Base-by-base conservation (phyloP, 345 rosid genomes). In the Salix viminalis region DNA sequence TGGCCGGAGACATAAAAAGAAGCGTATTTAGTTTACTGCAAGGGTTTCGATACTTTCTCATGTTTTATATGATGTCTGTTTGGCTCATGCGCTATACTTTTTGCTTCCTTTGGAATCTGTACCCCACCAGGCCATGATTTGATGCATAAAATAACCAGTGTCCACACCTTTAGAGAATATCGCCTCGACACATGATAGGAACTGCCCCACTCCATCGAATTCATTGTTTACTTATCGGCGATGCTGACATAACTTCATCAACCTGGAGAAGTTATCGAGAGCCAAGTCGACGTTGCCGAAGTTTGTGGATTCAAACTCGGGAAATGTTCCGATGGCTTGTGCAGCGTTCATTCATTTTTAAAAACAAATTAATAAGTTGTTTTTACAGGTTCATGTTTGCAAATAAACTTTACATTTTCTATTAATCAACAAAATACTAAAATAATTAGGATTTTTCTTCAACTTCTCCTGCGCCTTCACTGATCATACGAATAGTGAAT, bases 71-170 rank as follows among this genome's bases (percentile, higher is more conserved):
- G 77, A 79, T 64, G 77, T 76, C 81, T 52, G 60, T 67, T 77
- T 72, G 86, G 84, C 82, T 67, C 79, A 67, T 83, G 24, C 82
- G 21, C 83, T 82, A 24, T 24, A 79, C 67, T 79, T 71, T 76
- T 78, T 78, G 71, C 84, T 24, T 65, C 24, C 77, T 73, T 67
- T 30, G 70, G 89, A 83, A 82, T 82, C 82, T 56, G 72, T 79
- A 75, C 75, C 78, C 82, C 74, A 41, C 42, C 21, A 18, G 69
- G 1, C 28, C 5, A 41, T 69, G 52, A 13, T 44, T 36, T 28
- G 28, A 30, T 32, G 52, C 70, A 9, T 21, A 42, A 69, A 75
- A 64, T 10, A 75, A 48, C 36, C 62, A 15, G 26, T 44, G n/a
- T 75, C 65, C 41, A 61, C 56, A 26, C 58, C 56, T 42, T 41